Percentiles rank a stretch among this genome's conserved stretches.
These are phyloP conservation scores for Mesembryanthemum crystallinum DNA, from an alignment of 148 eudicot genomes.

Conservation along the genomic window DNA sequence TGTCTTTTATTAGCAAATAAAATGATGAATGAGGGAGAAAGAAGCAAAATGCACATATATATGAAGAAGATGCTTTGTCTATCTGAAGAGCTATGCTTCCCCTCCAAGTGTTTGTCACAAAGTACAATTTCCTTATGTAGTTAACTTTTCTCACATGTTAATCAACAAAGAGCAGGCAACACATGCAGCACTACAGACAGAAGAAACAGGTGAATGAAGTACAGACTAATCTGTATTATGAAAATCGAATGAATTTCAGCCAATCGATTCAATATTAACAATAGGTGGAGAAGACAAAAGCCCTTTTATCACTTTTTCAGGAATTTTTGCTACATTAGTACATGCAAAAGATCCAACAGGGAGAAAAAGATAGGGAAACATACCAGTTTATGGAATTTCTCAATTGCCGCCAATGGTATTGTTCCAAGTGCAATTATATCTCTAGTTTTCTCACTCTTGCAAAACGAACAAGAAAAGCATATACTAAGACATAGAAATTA, in stretches of 20 bases:
- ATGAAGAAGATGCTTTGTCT: too few species aligned
- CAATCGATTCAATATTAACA: not conserved
- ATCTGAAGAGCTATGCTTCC: too few species aligned
- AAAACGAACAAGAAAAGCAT: constrained; percentile 23
- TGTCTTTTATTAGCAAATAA: too few species aligned
- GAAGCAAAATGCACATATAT: too few species aligned
- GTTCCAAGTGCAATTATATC: constrained; percentile 85
- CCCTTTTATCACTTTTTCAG: too few species aligned
- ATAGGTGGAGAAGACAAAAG: not conserved
- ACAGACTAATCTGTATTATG: not conserved
- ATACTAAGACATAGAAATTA: not conserved
- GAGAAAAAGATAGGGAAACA: constrained; percentile 32
- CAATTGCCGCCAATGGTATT: constrained; percentile 79
- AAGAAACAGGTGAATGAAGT: not conserved
- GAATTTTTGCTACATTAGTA: not conserved
- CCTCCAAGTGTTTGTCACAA: too few species aligned
- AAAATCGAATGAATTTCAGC: not conserved
- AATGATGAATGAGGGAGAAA: too few species aligned
- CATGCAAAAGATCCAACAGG: not conserved
- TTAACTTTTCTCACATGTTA: not conserved
- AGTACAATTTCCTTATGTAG: not conserved
- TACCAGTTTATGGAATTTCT: constrained; percentile 81
- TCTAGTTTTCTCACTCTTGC: constrained; percentile 81
- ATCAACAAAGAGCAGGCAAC: not conserved
- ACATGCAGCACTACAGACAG: too few species aligned